Conservation (phyloP, 495 filamentous ascomycete genomes). For the Schizothecium vesticola region DNA sequence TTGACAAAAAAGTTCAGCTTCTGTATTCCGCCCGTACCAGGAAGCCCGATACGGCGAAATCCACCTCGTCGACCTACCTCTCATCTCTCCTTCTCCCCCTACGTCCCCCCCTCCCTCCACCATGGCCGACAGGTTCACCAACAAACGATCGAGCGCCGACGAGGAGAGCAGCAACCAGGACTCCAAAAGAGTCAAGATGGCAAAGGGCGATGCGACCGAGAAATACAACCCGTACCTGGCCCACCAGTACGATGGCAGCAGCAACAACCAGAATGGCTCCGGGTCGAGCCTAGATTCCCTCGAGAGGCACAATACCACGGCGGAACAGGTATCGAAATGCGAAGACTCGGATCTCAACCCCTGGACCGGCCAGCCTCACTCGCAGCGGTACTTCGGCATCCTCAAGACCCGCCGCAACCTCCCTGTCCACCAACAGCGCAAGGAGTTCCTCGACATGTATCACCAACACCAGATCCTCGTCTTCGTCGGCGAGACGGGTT, state of each 20-base stretch:
- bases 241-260: constrained; percentile 65
- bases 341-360: constrained; percentile 84
- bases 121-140: constrained; percentile 5
- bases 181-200: constrained; percentile 31
- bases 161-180: constrained; percentile 22
- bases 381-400: constrained; percentile 82
- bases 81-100: background rate
- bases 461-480: constrained; percentile 92
- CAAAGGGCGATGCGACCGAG: constrained; percentile 29
- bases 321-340: constrained; percentile 60
- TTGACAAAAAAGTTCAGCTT: constrained; percentile 19
- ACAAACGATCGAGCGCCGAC: constrained; percentile 30
- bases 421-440: constrained; percentile 84
- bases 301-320: constrained; percentile 75
- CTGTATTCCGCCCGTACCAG: constrained; percentile 3
- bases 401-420: constrained; percentile 75
- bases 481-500: constrained; percentile 98
- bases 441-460: constrained; percentile 89
- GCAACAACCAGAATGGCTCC: constrained; percentile 29
- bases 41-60: background rate
- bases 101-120: background rate
- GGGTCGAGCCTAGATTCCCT: constrained; percentile 57
- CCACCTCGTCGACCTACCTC: background rate
- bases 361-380: constrained; percentile 71
- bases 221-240: constrained; percentile 80